A percentile compares a stretch with the other conserved stretches of the same genome.
Evolutionary conservation across 768 basidiomycete genomes (phyloP).

Genomic region (Imleria badia): DNA sequence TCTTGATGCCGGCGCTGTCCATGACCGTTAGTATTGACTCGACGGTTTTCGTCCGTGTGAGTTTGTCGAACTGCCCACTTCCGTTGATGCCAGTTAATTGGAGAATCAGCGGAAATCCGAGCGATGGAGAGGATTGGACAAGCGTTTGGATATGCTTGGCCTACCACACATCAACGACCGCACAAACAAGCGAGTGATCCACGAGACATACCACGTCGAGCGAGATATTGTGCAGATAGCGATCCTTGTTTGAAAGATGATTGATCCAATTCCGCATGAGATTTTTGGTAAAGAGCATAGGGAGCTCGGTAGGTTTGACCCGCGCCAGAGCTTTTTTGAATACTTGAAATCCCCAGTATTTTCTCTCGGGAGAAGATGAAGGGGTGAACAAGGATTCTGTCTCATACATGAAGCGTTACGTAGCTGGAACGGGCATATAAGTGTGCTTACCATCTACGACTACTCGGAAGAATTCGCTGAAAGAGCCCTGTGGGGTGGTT

Average conservation of each 20-base stretch:
- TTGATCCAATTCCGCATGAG: conserved; percentile 98
- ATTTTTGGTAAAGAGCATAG: conserved; percentile 90
- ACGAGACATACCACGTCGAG: conserved; percentile 63
- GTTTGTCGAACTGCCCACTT: conserved; percentile 83
- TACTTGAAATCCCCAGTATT: conserved; percentile 95
- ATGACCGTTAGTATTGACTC: conserved; percentile 79
- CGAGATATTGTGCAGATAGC: conserved; percentile 88
- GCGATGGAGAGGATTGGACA: conserved; percentile 70
- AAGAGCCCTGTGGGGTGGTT: conserved; percentile 50
- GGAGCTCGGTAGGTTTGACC: conserved; percentile 62
- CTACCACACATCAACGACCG: conserved; percentile 37
- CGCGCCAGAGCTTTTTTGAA: conserved; percentile 78
- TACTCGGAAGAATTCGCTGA: conserved; percentile 88
- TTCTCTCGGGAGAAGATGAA: conserved; percentile 81
- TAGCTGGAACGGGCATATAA: not conserved
- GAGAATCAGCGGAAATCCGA: conserved; percentile 82
- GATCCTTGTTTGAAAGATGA: conserved; percentile 84
- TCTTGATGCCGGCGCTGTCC: conserved; percentile 69
- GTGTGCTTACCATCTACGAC: conserved; percentile 82
- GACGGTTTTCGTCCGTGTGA: conserved; percentile 91
- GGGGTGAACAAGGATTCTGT: conserved; percentile 85
- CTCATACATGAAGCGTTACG: not conserved
- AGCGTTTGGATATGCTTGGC: conserved; percentile 73
- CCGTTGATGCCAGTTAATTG: conserved; percentile 84
- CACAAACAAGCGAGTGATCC: not conserved